These are phyloP conservation scores for Blumeria graminis DNA, from an alignment of 2,329 filamentous ascomycete species.

Conservation along the genomic window DNA sequence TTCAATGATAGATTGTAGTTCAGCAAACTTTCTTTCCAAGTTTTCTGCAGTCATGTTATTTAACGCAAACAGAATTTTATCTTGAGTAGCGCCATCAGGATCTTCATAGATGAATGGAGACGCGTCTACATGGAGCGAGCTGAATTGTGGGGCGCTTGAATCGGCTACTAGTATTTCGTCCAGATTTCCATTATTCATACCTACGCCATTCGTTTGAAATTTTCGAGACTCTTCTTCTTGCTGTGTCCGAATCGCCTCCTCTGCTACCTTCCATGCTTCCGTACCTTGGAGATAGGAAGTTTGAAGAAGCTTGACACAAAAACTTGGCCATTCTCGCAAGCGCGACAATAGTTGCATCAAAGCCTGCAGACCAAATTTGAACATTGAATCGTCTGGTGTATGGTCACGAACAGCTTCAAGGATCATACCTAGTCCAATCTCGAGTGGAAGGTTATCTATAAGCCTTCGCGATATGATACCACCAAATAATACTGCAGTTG, in stretches of 20 bases:
- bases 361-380: constrained; percentile 90
- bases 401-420: constrained; percentile 86
- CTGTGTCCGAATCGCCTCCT: constrained; percentile 51
- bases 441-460: constrained; percentile 69
- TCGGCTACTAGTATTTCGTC: constrained; percentile 38
- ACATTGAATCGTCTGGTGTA: constrained; percentile 68
- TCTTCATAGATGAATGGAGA: constrained; percentile 49
- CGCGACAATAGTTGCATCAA: constrained; percentile 68
- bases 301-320: constrained; percentile 64
- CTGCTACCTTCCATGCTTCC: constrained; percentile 59
- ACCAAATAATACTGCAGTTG: constrained; percentile 86
- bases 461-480: constrained; percentile 89
- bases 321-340: constrained; percentile 83
- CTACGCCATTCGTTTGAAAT: constrained; percentile 19
- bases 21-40: constrained; percentile 57
- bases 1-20: constrained; percentile 56
- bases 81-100: constrained; percentile 63
- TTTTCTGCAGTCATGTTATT: constrained; percentile 93
- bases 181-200: constrained; percentile 42
- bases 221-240: constrained; percentile 20
- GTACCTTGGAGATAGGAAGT: constrained; percentile 66
- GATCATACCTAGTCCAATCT: constrained; percentile 92
- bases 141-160: constrained; percentile 45
- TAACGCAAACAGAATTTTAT: constrained; percentile 82
- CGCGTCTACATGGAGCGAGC: constrained; percentile 52